Evolutionary conservation across 805 yeast species (phyloP).

Genomic region (Huiozyma naganishii): DNA sequence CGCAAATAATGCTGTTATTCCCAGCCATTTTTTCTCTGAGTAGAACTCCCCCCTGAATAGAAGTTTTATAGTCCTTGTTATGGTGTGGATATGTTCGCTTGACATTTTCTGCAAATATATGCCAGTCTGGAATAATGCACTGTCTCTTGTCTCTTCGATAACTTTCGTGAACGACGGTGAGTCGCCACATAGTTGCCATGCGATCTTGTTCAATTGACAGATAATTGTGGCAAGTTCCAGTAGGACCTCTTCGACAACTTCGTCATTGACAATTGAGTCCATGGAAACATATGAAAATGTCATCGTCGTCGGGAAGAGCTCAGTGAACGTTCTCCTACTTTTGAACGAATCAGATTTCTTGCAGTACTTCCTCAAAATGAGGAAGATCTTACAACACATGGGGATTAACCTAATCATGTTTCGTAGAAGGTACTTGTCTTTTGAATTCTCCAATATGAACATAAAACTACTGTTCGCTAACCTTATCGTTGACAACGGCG

Average conservation of each 20-base stretch:
- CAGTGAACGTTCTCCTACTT: slow-evolving; percentile 54
- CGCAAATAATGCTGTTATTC: slow-evolving; percentile 46
- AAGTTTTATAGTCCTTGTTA: slow-evolving; percentile 41
- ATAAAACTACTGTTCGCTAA: slow-evolving; percentile 51
- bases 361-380: slow-evolving; percentile 42
- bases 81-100: slow-evolving; percentile 31
- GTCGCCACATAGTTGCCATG: slow-evolving; percentile 31
- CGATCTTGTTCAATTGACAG: slow-evolving; percentile 42
- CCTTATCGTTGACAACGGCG: slow-evolving; percentile 43
- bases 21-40: slow-evolving; percentile 66
- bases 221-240: slow-evolving; percentile 59
- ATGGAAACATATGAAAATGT: slow-evolving; percentile 58
- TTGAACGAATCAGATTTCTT: slow-evolving; percentile 32
- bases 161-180: slow-evolving; percentile 35
- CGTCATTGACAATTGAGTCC: slow-evolving; percentile 66
- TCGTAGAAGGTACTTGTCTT: slow-evolving; percentile 35
- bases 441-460: slow-evolving; percentile 34
- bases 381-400: slow-evolving; percentile 39
- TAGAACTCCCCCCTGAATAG: slow-evolving; percentile 46
- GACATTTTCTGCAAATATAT: slow-evolving; percentile 32
- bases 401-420: slow-evolving; percentile 45
- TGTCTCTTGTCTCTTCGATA: slow-evolving; percentile 27
- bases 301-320: slow-evolving; percentile 53
- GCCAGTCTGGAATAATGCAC: slow-evolving; percentile 33
- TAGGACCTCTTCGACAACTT: slow-evolving; percentile 56